Evolutionary conservation across 441 rosid species (phyloP).

Genomic region (Arabidopsis lyrata): DNA sequence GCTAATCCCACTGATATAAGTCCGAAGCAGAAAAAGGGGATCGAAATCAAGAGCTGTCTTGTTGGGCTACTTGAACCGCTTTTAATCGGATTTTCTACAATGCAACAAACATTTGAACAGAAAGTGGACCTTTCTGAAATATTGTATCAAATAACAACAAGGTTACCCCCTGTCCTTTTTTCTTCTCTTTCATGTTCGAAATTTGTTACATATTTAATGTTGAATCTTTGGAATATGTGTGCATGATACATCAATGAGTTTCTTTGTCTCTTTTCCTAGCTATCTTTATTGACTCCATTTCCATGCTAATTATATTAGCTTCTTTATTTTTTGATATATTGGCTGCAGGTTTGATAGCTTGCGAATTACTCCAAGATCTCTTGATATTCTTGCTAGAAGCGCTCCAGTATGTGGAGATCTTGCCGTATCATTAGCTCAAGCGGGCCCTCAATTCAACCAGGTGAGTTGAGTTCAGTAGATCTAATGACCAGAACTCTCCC

Average conservation of each 20-base stretch:
- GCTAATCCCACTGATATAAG: constrained; percentile 88
- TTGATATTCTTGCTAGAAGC: constrained; percentile 89
- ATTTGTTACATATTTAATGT: constrained; percentile 26
- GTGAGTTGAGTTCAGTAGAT: constrained; percentile 50
- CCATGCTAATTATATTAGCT: constrained; percentile 25
- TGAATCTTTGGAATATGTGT: neutral
- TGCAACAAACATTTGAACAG: constrained; percentile 97
- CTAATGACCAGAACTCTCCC: constrained; percentile 21
- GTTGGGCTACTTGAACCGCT: constrained; percentile 99
- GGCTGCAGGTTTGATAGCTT: constrained; percentile 91
- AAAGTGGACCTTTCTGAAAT: constrained; percentile 92
- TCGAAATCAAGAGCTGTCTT: constrained; percentile 93
- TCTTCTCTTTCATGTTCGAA: constrained; percentile 14
- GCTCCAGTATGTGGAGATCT: constrained; percentile 98
- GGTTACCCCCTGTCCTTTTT: constrained; percentile 52
- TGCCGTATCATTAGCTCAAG: constrained; percentile 95
- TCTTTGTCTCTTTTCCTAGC: constrained; percentile 4
- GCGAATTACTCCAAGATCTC: constrained; percentile 94
- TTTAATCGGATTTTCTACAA: constrained; percentile 96
- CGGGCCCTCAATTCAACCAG: constrained; percentile 99
- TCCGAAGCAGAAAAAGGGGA: constrained; percentile 89
- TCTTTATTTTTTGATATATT: constrained; percentile 17
- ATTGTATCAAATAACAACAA: constrained; percentile 95
- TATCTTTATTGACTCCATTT: constrained; percentile 41
- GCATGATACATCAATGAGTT: neutral